A percentile compares a stretch with the other conserved stretches of the same genome.
These are phyloP conservation scores for Starmera dryadoides DNA, from an alignment of 805 yeast genomes.

Conservation along the genomic window DNA sequence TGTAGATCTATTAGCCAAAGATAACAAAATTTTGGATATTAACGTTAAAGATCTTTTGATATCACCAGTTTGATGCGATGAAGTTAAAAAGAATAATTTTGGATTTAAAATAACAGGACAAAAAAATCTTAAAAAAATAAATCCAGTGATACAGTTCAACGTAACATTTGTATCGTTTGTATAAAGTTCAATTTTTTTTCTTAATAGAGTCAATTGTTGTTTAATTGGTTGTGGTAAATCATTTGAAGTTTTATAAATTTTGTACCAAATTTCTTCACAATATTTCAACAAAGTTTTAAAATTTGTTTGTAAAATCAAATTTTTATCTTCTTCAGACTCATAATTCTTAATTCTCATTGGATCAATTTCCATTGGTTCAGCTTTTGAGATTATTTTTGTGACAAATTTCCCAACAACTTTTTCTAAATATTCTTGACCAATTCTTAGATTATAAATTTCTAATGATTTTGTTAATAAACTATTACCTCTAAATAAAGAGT, in stretches of 20 bases:
- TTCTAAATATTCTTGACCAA: conserved; percentile 75
- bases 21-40: conserved; percentile 71
- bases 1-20: conserved; percentile 66
- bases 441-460: conserved; percentile 66
- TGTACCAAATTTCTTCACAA: conserved; percentile 56
- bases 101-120: conserved; percentile 94
- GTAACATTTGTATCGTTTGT: conserved; percentile 43
- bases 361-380: conserved; percentile 66
- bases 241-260: conserved; percentile 57
- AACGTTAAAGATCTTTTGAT: conserved; percentile 75
- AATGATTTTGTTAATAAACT: conserved; percentile 75
- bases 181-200: conserved; percentile 58
- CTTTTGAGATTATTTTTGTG: conserved; percentile 39
- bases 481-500: conserved; percentile 76
- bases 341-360: conserved; percentile 46
- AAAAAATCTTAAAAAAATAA: conserved; percentile 74
- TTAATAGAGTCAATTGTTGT: conserved; percentile 50
- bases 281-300: conserved; percentile 40
- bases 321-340: conserved; percentile 28
- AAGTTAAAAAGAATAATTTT: conserved; percentile 67
- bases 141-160: conserved; percentile 73
- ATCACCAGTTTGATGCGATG: conserved; percentile 61
- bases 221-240: conserved; percentile 69
- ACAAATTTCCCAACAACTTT: conserved; percentile 68
- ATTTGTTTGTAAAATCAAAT: conserved; percentile 36